These are phyloP conservation scores for Ambrosia trifida DNA, from an alignment of 129 eudicot genomes.

Conservation along the genomic window DNA sequence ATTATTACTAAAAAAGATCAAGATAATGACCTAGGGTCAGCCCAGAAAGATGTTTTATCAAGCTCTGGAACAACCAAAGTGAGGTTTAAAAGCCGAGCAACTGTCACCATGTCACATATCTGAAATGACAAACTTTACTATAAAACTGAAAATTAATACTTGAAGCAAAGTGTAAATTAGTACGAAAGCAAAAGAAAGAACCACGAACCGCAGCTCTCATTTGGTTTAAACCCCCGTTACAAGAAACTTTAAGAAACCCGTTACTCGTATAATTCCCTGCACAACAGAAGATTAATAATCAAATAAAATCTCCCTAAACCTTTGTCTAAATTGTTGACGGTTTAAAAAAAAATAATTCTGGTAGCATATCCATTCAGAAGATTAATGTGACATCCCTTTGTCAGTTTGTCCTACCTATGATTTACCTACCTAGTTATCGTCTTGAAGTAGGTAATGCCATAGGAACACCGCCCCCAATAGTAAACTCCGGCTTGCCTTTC, in stretches of 20 bases:
- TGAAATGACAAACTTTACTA: conserved; percentile 33
- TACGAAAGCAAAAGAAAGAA: conserved; percentile 19
- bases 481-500: too few species aligned
- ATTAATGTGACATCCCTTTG: neutral
- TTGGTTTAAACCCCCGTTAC: conserved; percentile 98
- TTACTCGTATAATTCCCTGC: conserved; percentile 91
- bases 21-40: conserved; percentile 74
- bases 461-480: too few species aligned
- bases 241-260: conserved; percentile 84
- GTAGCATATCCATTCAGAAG: conserved; percentile 13
- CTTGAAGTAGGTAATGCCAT: neutral
- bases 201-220: conserved; percentile 96
- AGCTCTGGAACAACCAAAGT: conserved; percentile 98
- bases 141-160: conserved; percentile 15
- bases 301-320: conserved; percentile 14
- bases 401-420: neutral
- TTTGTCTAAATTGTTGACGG: neutral
- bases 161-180: neutral
- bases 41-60: conserved; percentile 96
- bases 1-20: neutral
- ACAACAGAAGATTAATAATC: conserved; percentile 15
- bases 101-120: conserved; percentile 98
- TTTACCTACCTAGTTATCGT: neutral
- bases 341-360: neutral
- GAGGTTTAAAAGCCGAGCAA: conserved; percentile 89